A percentile compares a stretch with the other conserved stretches of the same genome.
Conservation (phyloP, 192 early-diverging fungal genomes). For the Obelidium mucronatum region DNA sequence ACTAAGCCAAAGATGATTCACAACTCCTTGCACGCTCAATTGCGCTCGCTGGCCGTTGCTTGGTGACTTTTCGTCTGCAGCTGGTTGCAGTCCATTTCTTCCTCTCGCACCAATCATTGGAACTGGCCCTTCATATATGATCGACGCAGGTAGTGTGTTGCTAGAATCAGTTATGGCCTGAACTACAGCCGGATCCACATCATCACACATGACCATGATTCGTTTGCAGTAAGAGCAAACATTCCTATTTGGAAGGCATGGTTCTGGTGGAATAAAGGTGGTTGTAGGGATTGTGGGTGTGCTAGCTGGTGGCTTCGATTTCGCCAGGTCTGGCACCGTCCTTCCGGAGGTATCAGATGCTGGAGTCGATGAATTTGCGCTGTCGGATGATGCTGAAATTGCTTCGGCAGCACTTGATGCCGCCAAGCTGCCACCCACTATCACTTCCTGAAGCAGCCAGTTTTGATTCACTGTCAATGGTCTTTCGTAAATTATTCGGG, state of each 20-base stretch:
- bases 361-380: neutral
- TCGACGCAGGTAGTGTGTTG: conserved; percentile 5
- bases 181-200: conserved; percentile 6
- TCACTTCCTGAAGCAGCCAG: conserved; percentile 11
- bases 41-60: neutral
- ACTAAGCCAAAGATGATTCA: conserved; percentile 37
- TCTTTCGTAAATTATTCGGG: conserved; percentile 45
- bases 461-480: conserved; percentile 6
- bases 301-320: neutral
- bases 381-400: neutral
- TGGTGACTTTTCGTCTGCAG: neutral
- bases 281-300: neutral
- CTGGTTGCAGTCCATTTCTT: conserved; percentile 39
- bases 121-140: conserved; percentile 25
- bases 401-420: neutral
- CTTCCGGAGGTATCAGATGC: neutral
- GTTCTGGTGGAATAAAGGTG: neutral
- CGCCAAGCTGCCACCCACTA: neutral
- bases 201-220: conserved; percentile 33
- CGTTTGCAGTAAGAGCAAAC: conserved; percentile 45
- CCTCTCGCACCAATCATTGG: conserved; percentile 43
- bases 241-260: neutral
- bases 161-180: neutral
- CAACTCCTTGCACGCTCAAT: conserved; percentile 10
- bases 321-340: neutral